Evolutionary conservation across 2,329 filamentous ascomycete species (phyloP).

Genomic region (Fusarium succisae): DNA sequence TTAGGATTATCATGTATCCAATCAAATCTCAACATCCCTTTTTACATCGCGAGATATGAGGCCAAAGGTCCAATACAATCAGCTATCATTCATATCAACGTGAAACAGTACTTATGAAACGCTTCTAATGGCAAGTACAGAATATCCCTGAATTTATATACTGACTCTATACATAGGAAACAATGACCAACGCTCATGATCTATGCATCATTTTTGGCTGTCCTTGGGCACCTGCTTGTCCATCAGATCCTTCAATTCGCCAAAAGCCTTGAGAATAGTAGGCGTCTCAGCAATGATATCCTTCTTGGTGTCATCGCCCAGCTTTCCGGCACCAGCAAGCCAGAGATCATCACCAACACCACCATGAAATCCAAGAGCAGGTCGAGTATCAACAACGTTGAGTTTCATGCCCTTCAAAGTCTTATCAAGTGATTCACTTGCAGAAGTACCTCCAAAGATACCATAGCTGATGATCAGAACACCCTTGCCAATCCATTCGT

Average conservation of each 20-base stretch:
- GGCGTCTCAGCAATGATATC: slow-evolving; percentile 9
- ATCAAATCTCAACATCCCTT: too few relatives aligned
- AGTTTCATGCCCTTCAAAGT: slow-evolving; percentile 21
- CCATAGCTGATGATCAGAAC: slow-evolving; percentile 28
- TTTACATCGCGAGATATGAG: too few relatives aligned
- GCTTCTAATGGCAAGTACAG: background rate
- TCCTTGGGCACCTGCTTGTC: background rate
- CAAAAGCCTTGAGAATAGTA: slow-evolving; percentile 12
- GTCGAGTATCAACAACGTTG: slow-evolving; percentile 7
- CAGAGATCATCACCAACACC: slow-evolving; percentile 8
- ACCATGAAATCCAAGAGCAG: slow-evolving; percentile 13
- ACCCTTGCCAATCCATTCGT: slow-evolving; percentile 56
- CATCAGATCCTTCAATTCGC: slow-evolving; percentile 12
- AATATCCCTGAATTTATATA: background rate
- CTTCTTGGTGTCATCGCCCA: slow-evolving; percentile 25
- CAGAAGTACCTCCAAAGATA: slow-evolving; percentile 5
- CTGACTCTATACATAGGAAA: background rate
- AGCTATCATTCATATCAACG: too few relatives aligned
- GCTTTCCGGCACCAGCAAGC: slow-evolving; percentile 4
- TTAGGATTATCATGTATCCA: too few relatives aligned
- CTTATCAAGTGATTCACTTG: background rate
- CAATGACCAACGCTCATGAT: background rate
- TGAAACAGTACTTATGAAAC: fast-evolving
- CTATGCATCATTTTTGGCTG: background rate
- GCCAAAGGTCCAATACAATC: too few relatives aligned